A percentile compares a stretch with the other conserved stretches of the same genome.
Conservation (phyloP, 2,329 filamentous ascomycete species). For the Alternaria infectoria region DNA sequence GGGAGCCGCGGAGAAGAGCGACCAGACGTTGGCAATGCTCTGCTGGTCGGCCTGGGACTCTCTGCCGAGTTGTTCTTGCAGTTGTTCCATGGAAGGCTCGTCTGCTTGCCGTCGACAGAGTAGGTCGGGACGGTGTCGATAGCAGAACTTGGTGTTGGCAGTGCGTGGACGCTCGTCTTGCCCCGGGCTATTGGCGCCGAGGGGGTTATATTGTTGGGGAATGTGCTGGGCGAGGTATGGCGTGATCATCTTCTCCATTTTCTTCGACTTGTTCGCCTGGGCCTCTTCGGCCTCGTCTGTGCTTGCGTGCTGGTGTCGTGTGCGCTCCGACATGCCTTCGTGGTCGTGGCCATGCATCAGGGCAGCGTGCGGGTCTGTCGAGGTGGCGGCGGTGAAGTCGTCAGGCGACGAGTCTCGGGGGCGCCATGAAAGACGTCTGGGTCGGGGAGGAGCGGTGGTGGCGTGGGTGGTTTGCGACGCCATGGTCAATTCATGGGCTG, state of each 20-base stretch:
- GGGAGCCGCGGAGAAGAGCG: constrained; percentile 92
- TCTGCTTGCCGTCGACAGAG: constrained; percentile 93
- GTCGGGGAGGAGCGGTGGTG: constrained; percentile 20
- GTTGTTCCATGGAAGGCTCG: constrained; percentile 93
- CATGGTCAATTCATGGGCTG: constrained; percentile 25
- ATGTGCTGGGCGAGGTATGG: constrained; percentile 93
- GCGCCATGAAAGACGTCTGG: constrained; percentile 39
- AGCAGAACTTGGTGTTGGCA: constrained; percentile 90
- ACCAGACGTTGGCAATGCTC: constrained; percentile 97
- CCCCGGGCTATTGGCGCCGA: constrained; percentile 61
- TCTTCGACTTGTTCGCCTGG: constrained; percentile 55
- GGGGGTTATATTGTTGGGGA: constrained; percentile 82
- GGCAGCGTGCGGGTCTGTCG: constrained; percentile 40
- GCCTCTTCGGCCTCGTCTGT: constrained; percentile 35
- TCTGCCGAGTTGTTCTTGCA: constrained; percentile 86
- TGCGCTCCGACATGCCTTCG: constrained; percentile 38
- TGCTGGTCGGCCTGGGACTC: constrained; percentile 87
- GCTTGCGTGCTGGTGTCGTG: constrained; percentile 36
- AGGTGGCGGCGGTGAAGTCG: constrained; percentile 17
- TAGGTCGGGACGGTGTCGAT: constrained; percentile 89
- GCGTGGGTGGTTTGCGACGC: constrained; percentile 36
- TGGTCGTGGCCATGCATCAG: constrained; percentile 48
- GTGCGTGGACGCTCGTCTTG: constrained; percentile 42
- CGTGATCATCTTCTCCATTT: constrained; percentile 78
- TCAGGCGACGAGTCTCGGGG: constrained; percentile 24